Percentiles rank a stretch among this genome's conserved stretches.
Conservation (phyloP, 139 green algal species). For the Volvox reticuliferus region DNA sequence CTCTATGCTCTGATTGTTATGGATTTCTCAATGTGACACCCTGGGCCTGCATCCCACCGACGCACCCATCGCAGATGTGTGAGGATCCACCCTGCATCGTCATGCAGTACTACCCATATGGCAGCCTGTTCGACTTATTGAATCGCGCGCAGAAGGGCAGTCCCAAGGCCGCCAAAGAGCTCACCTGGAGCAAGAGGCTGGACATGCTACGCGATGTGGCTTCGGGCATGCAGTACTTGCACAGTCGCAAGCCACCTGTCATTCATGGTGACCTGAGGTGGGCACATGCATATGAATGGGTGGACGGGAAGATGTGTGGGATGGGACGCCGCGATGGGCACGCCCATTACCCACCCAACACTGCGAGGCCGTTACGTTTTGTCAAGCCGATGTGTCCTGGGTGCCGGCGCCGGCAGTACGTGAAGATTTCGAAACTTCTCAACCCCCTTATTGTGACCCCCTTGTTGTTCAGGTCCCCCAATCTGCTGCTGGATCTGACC, state of each 20-base stretch:
- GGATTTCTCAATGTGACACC: no score
- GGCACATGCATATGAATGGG: background rate
- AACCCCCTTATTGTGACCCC: no score
- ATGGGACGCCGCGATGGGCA: no score
- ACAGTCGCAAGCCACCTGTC: conserved; percentile 82
- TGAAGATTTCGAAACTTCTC: no score
- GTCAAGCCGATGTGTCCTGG: no score
- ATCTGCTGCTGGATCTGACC: conserved; percentile 74
- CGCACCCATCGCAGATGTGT: conserved; percentile 48
- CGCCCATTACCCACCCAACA: no score
- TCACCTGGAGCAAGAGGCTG: conserved; percentile 63
- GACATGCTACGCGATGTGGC: conserved; percentile 70
- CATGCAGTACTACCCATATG: conserved; percentile 78
- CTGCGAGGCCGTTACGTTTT: no score
- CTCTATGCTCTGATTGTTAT: no score
- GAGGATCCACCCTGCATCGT: conserved; percentile 75
- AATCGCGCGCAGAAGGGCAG: conserved; percentile 21
- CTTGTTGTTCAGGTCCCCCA: conserved; percentile 58
- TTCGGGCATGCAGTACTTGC: conserved; percentile 87
- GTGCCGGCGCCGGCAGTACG: no score
- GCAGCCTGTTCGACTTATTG: conserved; percentile 74
- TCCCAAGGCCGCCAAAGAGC: conserved; percentile 37
- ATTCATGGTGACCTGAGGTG: conserved; percentile 90
- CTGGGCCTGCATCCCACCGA: no score
- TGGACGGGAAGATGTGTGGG: no score